Conservation (phyloP, 2,329 filamentous ascomycete genomes). For the Neocucurbitaria cava region DNA sequence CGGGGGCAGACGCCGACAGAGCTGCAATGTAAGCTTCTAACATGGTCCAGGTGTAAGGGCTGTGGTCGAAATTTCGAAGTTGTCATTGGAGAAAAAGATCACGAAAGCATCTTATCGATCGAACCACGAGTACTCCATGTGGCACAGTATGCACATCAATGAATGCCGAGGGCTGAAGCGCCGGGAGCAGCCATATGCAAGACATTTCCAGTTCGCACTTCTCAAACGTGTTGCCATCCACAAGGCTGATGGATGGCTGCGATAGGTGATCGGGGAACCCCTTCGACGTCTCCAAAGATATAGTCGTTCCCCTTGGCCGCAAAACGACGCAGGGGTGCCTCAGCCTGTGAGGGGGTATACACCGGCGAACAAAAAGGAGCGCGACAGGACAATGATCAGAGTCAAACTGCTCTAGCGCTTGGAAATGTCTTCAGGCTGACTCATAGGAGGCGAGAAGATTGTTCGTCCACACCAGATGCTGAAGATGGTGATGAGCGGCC, state of each 20-base stretch:
- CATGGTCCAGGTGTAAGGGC: not conserved
- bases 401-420: not conserved
- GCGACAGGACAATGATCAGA: not conserved
- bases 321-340: not conserved
- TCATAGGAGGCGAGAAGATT: too few relatives aligned
- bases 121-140: not conserved
- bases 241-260: not conserved
- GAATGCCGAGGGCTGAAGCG: not conserved
- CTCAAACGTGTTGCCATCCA: not conserved
- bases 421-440: not conserved
- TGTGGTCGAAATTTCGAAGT: not conserved
- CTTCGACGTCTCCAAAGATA: not conserved
- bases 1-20: not conserved
- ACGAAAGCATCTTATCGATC: not conserved
- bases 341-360: not conserved
- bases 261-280: not conserved
- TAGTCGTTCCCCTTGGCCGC: not conserved
- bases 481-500: too few relatives aligned
- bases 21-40: not conserved
- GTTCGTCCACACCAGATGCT: too few relatives aligned
- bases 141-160: not conserved
- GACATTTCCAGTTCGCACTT: not conserved
- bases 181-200: not conserved
- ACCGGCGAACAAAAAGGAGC: not conserved
- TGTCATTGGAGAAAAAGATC: not conserved